Evolutionary conservation across 1,284 basidiomycete species (phyloP), one percentile per base, ranked within the genome.

Genomic region (Boletus smithii): DNA sequence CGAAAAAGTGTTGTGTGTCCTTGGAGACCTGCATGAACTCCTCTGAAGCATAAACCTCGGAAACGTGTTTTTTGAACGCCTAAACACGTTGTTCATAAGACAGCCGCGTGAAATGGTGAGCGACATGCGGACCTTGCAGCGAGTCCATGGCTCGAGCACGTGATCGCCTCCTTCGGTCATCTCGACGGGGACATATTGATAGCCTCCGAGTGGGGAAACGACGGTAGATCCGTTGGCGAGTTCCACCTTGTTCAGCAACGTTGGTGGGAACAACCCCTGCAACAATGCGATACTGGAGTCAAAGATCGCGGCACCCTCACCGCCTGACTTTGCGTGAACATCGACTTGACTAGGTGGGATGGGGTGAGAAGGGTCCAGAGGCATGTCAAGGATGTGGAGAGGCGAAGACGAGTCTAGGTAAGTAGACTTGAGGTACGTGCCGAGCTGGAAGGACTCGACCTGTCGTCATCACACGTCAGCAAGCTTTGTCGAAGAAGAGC

Each of bases 141-240:
- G 76, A n/a, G 86, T 88, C 86, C 87, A 93, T 39, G 83, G 81
- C 68, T 94, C 88, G 56, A 94, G 72, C 47, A 87, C 86, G 56
- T 83, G 79, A 61, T 90, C 88, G 54, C 90, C 86, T 31, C 75
- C 77, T 35, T 88, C 85, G 38, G 90, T 79, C 30, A 88, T 88
- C 67, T 90, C 82, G 41, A 91, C 79, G 27, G 87, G 86, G 49
- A 91, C 76, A 55, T 91, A 91, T 67, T 91, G 87, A 68, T 93
- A 93, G 0, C 91, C 90, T 4, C 81, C 80, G 30, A 91, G 76
- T 18, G 88, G 88, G 23, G 88, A 82, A 13, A 81, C 71, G 31
- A 94, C 69, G 9, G 72, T 80, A 22, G 81, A 81, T 59, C 84
- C 88, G 60, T 94, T 90, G n/a, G 91, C 89, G 16, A 92, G 79